Evolutionary conservation across 2,329 filamentous ascomycete genomes (phyloP).

Genomic region (Pleoardoris graminearum): DNA sequence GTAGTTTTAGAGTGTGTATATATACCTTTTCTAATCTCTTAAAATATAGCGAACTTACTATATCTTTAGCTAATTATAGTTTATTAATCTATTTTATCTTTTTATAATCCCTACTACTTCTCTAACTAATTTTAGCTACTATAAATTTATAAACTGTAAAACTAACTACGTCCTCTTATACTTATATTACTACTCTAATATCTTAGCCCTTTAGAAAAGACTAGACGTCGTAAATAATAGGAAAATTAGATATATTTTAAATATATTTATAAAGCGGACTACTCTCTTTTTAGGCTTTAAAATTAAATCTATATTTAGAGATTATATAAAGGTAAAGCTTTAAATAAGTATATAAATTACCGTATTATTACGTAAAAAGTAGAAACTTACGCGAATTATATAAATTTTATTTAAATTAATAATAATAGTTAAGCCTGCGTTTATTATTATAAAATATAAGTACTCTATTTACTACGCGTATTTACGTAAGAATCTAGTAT

Average conservation of each 20-base stretch:
- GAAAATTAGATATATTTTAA: constrained; percentile 14
- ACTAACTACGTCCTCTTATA: neutral
- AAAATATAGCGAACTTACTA: neutral
- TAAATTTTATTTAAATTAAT: constrained; percentile 9
- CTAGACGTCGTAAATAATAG: constrained; percentile 15
- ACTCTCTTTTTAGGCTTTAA: constrained; percentile 24
- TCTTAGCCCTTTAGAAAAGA: constrained; percentile 7
- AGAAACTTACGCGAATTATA: constrained; percentile 16
- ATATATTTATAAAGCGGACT: constrained; percentile 20
- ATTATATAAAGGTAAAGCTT: constrained; percentile 17
- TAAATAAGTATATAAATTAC: constrained; percentile 26
- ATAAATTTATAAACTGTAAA: neutral
- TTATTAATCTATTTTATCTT: neutral
- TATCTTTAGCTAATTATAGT: constrained; percentile 8
- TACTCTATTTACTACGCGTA: constrained; percentile 24
- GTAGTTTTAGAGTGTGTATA: constrained; percentile 23
- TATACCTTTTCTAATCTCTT: neutral
- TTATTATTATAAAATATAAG: constrained; percentile 23
- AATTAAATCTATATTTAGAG: constrained; percentile 19
- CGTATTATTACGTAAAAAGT: constrained; percentile 24
- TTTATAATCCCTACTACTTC: neutral
- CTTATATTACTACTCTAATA: neutral
- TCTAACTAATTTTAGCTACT: neutral
- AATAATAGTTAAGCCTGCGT: constrained; percentile 18
- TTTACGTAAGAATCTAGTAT: constrained; percentile 16